Evolutionary conservation across 768 basidiomycete species (phyloP).

Genomic region (Amanita inopinata): DNA sequence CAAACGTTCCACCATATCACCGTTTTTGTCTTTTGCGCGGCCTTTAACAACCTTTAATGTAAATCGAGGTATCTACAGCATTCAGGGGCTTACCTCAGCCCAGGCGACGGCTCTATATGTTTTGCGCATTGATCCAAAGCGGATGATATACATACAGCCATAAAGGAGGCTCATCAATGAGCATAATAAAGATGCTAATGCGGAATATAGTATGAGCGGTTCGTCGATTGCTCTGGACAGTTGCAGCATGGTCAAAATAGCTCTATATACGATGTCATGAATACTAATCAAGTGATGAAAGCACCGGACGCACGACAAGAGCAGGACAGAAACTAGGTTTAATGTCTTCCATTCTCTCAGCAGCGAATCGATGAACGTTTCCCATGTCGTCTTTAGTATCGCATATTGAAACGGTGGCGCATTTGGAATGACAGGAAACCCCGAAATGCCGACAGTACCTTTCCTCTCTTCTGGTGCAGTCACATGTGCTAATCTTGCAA

Average conservation of each 20-base stretch:
- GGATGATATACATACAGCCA: constrained; percentile 56
- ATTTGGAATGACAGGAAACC: no score
- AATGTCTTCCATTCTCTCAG: constrained; percentile 27
- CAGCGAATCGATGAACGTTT: constrained; percentile 20
- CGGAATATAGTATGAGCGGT: constrained; percentile 45
- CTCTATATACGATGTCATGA: constrained; percentile 13
- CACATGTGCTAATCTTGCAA: constrained; percentile 28
- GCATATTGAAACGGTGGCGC: constrained; percentile 12
- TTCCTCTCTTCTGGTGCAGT: constrained; percentile 8
- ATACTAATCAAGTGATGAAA: not conserved
- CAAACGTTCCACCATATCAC: constrained; percentile 51
- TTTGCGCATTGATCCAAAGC: constrained; percentile 55
- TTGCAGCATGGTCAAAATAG: constrained; percentile 26
- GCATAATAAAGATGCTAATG: constrained; percentile 46
- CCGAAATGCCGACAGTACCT: no score
- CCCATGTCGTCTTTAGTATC: constrained; percentile 21
- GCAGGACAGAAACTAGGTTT: constrained; percentile 24
- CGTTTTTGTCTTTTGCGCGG: constrained; percentile 31
- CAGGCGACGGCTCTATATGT: constrained; percentile 56
- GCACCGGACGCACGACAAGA: constrained; percentile 22
- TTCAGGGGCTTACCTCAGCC: constrained; percentile 35
- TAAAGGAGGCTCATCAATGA: constrained; percentile 54
- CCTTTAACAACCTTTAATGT: constrained; percentile 26
- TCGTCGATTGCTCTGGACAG: constrained; percentile 33
- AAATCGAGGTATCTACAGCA: not conserved